These are phyloP conservation scores for Phytophthora pseudosyringae DNA, from an alignment of 352 stramenopile genomes.

Conservation along the genomic window DNA sequence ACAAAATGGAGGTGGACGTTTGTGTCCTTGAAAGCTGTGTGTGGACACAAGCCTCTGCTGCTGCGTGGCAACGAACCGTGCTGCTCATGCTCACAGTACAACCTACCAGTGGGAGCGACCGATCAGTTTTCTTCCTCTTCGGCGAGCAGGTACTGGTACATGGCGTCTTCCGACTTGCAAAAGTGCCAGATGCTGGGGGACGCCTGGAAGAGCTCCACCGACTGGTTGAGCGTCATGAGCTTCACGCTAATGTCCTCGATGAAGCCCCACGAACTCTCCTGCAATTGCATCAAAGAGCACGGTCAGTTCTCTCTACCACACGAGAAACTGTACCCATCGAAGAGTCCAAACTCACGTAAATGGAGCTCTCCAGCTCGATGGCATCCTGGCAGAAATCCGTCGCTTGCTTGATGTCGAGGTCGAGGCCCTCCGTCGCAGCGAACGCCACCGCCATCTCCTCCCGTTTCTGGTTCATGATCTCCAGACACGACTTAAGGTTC, in stretches of 20 bases:
- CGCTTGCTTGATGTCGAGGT: constrained; percentile 87
- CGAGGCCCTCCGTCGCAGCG: constrained; percentile 69
- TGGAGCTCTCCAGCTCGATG: constrained; percentile 77
- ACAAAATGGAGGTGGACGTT: constrained; percentile 30
- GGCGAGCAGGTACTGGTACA: constrained; percentile 80
- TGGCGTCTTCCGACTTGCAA: constrained; percentile 79
- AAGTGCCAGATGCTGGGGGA: constrained; percentile 84
- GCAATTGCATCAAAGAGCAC: constrained; percentile 11
- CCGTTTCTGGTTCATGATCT: constrained; percentile 88
- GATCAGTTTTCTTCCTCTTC: constrained; percentile 70
- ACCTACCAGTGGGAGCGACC: not conserved
- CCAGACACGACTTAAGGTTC: constrained; percentile 82
- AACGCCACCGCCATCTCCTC: constrained; percentile 79
- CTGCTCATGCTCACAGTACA: not conserved
- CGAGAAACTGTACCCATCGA: not conserved
- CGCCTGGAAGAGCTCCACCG: constrained; percentile 71
- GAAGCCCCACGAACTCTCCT: constrained; percentile 86
- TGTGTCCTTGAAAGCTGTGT: constrained; percentile 5
- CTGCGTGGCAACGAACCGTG: not conserved
- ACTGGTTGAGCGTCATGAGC: constrained; percentile 66
- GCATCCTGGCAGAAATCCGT: constrained; percentile 83
- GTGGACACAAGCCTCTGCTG: constrained; percentile 9
- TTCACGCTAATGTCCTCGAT: constrained; percentile 82
- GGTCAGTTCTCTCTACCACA: constrained; percentile 16
- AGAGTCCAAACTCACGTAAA: constrained; percentile 51